Base-by-base conservation (phyloP, 805 yeast genomes). In the Hanseniaspora guilliermondii region DNA sequence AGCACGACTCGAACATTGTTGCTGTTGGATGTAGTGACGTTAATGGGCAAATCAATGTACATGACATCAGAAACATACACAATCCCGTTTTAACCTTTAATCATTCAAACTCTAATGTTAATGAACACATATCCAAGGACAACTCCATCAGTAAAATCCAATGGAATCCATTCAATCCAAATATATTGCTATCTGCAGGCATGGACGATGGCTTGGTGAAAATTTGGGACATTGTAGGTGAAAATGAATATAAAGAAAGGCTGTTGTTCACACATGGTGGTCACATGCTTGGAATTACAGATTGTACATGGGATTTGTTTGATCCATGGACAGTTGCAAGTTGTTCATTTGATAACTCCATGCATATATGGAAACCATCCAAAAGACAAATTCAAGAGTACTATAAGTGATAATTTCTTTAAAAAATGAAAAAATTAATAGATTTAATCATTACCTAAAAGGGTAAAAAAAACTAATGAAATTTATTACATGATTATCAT, bases 231-330 rank as follows among this genome's bases (percentile, higher is more conserved):
- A 63, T 78, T 3, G 58, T 73, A 5, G 57, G 60, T 4, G 61
- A 61, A 3, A 63, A 49, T 1, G 65, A 60, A 1, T 62, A 16
- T 12, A 16, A 22, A 45, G 32, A 25, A 19, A 37, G 60, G 49
- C 62, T 76, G 52, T 45, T 79, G 7, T 88, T 89, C 63, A 73
- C 74, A 3, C 97, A 89, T 67, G 83, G 81, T 3, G 97, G 97
- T 0, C 97, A 89, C 65, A 76, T 83, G 76, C 71, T 83, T n/a
- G 88, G 91, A 3, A 86, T 89, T 2, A 85, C 83, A 59, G 97
- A 88, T 61, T 68, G 87, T 30, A 75, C 79, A 35, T 89, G 97
- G 97, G 84, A 85, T 55, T 76, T 79, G 0, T 80, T 80, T 56
- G 85, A 79, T 55, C 77, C 79, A 4, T 77, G 83, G 77, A 73